Percentiles rank a stretch among this genome's conserved stretches.
Conservation (phyloP, 345 rosid genomes). For the Nasturtium officinale region DNA sequence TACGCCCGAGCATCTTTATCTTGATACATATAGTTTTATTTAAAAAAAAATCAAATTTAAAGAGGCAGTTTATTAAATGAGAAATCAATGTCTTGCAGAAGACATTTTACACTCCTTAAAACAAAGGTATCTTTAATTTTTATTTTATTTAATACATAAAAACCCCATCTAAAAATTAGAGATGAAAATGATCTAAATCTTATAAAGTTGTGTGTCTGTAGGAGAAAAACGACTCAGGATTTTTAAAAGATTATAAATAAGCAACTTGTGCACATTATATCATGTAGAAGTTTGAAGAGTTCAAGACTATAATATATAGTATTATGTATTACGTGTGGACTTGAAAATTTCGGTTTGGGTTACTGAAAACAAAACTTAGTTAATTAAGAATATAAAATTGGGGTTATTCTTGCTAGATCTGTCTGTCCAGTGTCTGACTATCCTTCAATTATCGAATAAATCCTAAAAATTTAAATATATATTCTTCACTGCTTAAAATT, state of each 20-base stretch:
- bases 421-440: conserved; percentile 28
- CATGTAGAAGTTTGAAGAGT: conserved; percentile 33
- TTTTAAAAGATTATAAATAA: not conserved
- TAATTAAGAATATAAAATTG: not conserved
- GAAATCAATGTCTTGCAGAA: no score
- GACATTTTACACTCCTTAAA: no score
- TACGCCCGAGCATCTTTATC: no score
- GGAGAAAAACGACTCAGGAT: not conserved
- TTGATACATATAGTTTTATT: no score
- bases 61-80: no score
- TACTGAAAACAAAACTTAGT: conserved; percentile 26
- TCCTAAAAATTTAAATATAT: not conserved
- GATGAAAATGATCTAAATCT: no score
- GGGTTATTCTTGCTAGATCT: conserved; percentile 33
- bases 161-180: not conserved
- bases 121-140: no score
- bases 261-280: conserved; percentile 34
- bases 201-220: no score
- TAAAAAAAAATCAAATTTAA: no score
- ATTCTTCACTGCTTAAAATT: not conserved
- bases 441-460: conserved; percentile 3
- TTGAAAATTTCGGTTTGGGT: conserved; percentile 39
- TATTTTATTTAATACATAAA: no score
- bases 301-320: conserved; percentile 12
- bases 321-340: conserved; percentile 35